Evolutionary conservation across 352 stramenopile species (phyloP), one percentile per base, ranked within the genome.

Genomic region (Globisporangium iwayamae): DNA sequence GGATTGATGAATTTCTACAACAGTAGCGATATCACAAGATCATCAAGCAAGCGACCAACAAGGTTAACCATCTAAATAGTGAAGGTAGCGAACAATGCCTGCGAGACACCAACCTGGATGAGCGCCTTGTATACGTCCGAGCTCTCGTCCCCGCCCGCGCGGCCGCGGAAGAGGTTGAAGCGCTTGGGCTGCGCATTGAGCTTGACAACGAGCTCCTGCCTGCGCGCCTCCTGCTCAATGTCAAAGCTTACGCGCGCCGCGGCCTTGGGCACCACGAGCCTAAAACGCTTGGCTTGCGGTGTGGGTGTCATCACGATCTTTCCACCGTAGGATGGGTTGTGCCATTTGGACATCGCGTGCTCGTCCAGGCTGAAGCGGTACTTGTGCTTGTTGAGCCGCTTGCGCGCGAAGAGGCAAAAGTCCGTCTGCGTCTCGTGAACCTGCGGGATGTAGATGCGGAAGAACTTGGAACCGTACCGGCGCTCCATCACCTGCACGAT

Each of bases 1-100:
- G 85, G 85, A 56, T 93, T 93, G 66, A 91, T 90, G 58, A 91
- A 93, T 79, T 91, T 93, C 74, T 93, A 25, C 22, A 43, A 48
- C 25, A 28, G 25, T 22, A 9, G 4, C 18, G 16, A 25, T 69
- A 3, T 63, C 11, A 41, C 43, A 50, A 50, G 39, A 67, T 50
- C 18, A 16, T 36, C 54, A 56, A 57, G 38, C 45, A 25, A 55
- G 47, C 20, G 8, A 0, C 9, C n/a, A 9, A 18, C 8, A 52
- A 22, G 7, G 43, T 48, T 22, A 48, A 18, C 18, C 4, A 10
- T 48, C 18, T 16, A 22, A 18, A 48, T 4, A 22, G 4, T 9
- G 43, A 20, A 8, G 14, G 4, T 48, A 9, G 36, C 22, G 38
- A 13, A 30, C 14, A 1, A 8, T 28, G 14, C 46, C 43, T 46